Evolutionary conservation across 495 filamentous ascomycete species (phyloP).

Genomic region (Trichoderma virens): DNA sequence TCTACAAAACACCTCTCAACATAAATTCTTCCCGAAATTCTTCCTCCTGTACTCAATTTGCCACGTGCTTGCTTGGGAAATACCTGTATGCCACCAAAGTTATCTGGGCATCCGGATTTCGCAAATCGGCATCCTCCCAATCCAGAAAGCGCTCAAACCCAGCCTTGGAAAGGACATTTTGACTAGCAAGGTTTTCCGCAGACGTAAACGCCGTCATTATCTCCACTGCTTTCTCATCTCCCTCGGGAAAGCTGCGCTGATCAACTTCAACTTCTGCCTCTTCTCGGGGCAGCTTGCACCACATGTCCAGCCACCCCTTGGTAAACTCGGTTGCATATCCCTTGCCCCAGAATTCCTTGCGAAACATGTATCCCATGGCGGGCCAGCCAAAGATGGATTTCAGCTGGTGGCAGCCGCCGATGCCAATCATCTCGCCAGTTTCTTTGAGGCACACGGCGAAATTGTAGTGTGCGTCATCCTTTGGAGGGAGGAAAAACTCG

Average conservation of each 20-base stretch:
- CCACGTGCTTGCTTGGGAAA: not conserved
- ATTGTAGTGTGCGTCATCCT: constrained; percentile 26
- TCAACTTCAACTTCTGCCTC: constrained; percentile 21
- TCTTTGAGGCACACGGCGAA: constrained; percentile 32
- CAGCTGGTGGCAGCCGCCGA: constrained; percentile 25
- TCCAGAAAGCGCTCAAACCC: constrained; percentile 28
- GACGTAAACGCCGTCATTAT: constrained; percentile 30
- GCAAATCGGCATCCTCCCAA: constrained; percentile 21
- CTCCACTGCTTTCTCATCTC: constrained; percentile 18
- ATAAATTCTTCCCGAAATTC: too few relatives aligned
- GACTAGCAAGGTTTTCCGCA: constrained; percentile 25
- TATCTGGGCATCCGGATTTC: not conserved
- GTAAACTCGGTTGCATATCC: constrained; percentile 41
- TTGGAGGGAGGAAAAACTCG: constrained; percentile 22
- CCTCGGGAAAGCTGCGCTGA: constrained; percentile 9
- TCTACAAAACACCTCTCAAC: too few relatives aligned
- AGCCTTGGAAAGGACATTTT: constrained; percentile 29
- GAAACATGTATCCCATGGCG: constrained; percentile 43
- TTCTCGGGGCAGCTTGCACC: constrained; percentile 31
- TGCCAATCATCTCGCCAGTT: constrained; percentile 31
- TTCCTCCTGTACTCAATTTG: too few relatives aligned
- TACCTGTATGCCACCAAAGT: not conserved
- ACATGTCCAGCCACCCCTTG: constrained; percentile 27
- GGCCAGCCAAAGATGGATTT: constrained; percentile 30
- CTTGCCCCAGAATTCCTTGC: constrained; percentile 34